Conservation (phyloP, 345 rosid species). For the Populus alba region DNA sequence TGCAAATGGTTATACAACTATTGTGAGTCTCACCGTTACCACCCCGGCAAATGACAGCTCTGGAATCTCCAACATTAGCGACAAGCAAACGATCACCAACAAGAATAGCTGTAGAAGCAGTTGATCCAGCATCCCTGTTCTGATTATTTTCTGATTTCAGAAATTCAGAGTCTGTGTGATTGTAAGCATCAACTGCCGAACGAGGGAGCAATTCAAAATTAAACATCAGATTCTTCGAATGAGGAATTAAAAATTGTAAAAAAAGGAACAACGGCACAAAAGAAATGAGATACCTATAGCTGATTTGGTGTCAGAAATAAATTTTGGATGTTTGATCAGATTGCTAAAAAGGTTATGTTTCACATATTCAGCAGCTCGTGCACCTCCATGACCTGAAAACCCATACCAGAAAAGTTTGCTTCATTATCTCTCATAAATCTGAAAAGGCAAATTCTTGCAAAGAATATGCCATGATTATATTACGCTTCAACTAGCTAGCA, state of each 20-base stretch:
- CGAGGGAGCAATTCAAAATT: constrained; percentile 9
- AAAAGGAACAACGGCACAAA: background rate
- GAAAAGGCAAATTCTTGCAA: background rate
- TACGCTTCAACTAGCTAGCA: constrained; percentile 3
- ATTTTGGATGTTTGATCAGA: constrained; percentile 91
- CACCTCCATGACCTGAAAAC: constrained; percentile 97
- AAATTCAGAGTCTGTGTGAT: constrained; percentile 85
- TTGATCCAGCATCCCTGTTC: constrained; percentile 98
- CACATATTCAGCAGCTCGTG: constrained; percentile 98
- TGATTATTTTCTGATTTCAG: constrained; percentile 87
- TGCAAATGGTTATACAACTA: background rate
- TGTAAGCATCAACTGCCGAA: constrained; percentile 86
- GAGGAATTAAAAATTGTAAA: constrained; percentile 2
- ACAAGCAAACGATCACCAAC: constrained; percentile 92
- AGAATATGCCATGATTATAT: background rate
- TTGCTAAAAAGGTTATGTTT: constrained; percentile 91
- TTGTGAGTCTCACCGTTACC: constrained; percentile 61
- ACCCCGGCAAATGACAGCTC: constrained; percentile 96
- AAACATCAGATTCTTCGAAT: constrained; percentile 16
- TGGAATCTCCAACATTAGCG: constrained; percentile 97
- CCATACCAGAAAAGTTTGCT: constrained; percentile 5
- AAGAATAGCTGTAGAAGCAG: constrained; percentile 94
- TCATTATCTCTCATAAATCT: background rate
- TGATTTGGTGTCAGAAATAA: constrained; percentile 84
- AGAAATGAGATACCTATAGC: constrained; percentile 67